Base-by-base conservation (phyloP, 2,329 filamentous ascomycete species). In the Fusarium anthophilum region DNA sequence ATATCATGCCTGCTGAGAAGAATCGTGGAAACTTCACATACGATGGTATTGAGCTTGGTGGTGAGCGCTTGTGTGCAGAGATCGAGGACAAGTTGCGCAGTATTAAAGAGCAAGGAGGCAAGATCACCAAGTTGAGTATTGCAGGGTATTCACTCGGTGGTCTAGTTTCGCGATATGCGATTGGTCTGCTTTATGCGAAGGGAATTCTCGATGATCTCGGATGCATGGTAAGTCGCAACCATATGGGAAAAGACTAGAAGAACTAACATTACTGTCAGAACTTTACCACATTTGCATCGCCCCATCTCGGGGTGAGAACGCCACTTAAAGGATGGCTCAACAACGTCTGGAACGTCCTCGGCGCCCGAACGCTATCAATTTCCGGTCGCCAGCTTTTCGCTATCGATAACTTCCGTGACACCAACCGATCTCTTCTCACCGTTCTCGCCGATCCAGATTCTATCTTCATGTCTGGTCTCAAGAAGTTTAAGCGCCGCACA, bases 141-240 rank as follows among this genome's bases (percentile, higher is more conserved):
- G 88, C 96, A 47, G 96, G 96, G 44, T 98, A 98, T 82, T 97
- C 94, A 0, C 87, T 98, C 5, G 96, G 96, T 51, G 96, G 96
- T 0, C 86, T 98, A 12, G 91, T 98, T 10, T 91, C 94, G 15
- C 89, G 96, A 68, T 98, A 98, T 84, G 93, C 94, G 5, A 88
- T 98, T 64, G 96, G 96, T 1, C 84, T 98, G 78, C 86, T 98
- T 10, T 90, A 95, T 77, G 91, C 93, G 62, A 93, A 93, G 78
- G 94, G 95, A 14, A 87, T 94, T 66, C 91, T 98, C 65, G 92
- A 97, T 65, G 87, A 88, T 66, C 87, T 98, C 35, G 88, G 94
- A 79, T 96, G 96, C 74, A 89, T 96, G 83, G 91, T 92, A 85
- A 53, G 57, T 61, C 22, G n/a, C 8, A 28, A 14, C 9, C 22